Evolutionary conservation across 805 yeast genomes (phyloP).

Genomic region (Blastobotrys attinorum): DNA sequence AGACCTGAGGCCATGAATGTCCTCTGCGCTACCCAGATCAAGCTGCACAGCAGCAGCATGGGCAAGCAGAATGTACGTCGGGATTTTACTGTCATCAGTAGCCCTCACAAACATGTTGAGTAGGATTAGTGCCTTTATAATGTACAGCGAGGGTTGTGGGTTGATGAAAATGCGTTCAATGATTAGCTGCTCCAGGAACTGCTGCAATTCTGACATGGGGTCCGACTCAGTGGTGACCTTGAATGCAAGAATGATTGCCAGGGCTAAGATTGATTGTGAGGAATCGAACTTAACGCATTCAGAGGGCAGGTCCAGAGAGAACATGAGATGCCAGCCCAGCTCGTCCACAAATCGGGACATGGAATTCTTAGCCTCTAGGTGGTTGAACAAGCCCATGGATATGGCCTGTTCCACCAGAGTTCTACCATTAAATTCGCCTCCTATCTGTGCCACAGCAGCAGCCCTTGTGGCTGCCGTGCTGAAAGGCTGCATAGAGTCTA

Average conservation of each 20-base stretch:
- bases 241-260: neutral
- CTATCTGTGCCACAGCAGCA: neutral
- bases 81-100: constrained; percentile 15
- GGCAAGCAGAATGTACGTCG: constrained; percentile 16
- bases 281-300: neutral
- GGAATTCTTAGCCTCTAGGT: neutral
- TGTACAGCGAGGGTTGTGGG: constrained; percentile 4
- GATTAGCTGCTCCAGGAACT: constrained; percentile 12
- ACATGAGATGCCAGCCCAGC: neutral
- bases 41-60: constrained; percentile 9
- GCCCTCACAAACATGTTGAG: constrained; percentile 6
- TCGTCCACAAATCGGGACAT: neutral
- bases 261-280: neutral
- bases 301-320: neutral
- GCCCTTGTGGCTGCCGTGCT: no score
- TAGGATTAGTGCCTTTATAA: constrained; percentile 6
- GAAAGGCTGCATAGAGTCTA: neutral
- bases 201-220: constrained; percentile 8
- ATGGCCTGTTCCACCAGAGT: neutral
- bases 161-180: constrained; percentile 6
- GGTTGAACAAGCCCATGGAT: neutral
- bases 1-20: constrained; percentile 3
- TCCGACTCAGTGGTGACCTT: neutral
- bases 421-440: no score
- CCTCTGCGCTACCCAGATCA: constrained; percentile 13